Base-by-base conservation (phyloP, 2,329 filamentous ascomycete species). In the Nannizziopsis barbatae region DNA sequence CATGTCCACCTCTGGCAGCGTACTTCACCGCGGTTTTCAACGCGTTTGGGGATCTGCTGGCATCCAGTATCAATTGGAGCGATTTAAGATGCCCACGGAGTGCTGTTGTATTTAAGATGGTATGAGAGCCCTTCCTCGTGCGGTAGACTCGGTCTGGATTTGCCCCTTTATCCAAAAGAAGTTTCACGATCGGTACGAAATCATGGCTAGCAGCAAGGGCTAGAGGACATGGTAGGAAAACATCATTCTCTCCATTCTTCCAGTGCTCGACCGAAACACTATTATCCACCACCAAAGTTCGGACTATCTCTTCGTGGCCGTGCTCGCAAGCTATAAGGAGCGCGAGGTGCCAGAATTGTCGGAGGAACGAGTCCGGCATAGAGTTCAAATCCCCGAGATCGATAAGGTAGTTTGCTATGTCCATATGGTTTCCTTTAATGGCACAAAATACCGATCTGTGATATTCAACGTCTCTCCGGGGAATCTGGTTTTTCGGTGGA, bases 151-250 rank as follows among this genome's bases (percentile, higher is more conserved):
- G 45, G 20, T 50, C 45, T 31, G 47, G 41, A 45, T 45, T 27
- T 2, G 47, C 47, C 9, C 47, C 41, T 15, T 22, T 45, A 1
- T 40, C 42, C 12, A 50, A 40, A 20, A 50, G 33, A n/a, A 50
- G 33, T 4, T 17, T 18, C 10, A 47, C 45, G 5, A 47, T 35
- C 33, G 20, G 14, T 9, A 41, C 45, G 33, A 17, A 42, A n/a
- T 36, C 45, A 33, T 47, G 36, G n/a, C 38, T 27, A n/a, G 45
- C 45, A 17, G 45, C 45, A 7, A 46, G 5, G 15, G 44, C 12
- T 15, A 46, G 17, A 39, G 33, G 36, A 9, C 33, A 37, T 38
- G 22, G 22, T 27, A 27, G 22, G 22, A 4, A 27, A 7, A 7
- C 35, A 18, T 38, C n/a, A 38, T 14, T 14, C 7, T 5, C 10